These are phyloP conservation scores for Barnettozyma salicaria DNA, from an alignment of 805 yeast species.

Conservation along the genomic window DNA sequence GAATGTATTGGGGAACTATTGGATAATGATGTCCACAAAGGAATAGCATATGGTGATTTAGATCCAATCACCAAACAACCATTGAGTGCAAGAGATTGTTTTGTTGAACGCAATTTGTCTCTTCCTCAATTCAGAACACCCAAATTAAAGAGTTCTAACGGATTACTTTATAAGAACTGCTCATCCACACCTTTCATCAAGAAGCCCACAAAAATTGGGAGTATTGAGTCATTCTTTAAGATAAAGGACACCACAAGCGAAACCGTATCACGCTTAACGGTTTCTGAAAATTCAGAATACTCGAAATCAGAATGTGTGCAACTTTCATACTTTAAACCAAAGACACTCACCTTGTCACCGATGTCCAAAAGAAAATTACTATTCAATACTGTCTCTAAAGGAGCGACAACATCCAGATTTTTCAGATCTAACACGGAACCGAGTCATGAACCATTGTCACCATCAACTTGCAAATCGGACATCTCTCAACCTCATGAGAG, in stretches of 20 bases:
- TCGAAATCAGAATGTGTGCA: background rate
- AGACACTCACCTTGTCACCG: slow-evolving; percentile 15
- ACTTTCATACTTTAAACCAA: background rate
- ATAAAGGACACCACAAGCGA: background rate
- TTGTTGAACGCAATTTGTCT: background rate
- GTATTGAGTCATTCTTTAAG: slow-evolving; percentile 16
- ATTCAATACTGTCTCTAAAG: slow-evolving; percentile 11
- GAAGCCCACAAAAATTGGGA: background rate
- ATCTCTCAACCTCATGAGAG: background rate
- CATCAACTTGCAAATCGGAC: background rate
- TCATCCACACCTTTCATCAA: background rate
- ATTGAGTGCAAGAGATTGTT: slow-evolving; percentile 19
- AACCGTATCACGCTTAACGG: no score
- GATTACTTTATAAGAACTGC: background rate
- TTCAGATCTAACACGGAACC: slow-evolving; percentile 12
- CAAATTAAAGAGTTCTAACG: no score
- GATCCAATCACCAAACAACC: slow-evolving; percentile 45
- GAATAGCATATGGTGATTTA: slow-evolving; percentile 58
- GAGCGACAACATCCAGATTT: slow-evolving; percentile 14
- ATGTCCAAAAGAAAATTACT: slow-evolving; percentile 19
- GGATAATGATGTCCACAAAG: slow-evolving; percentile 42
- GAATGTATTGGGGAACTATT: slow-evolving; percentile 35
- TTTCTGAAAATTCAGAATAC: background rate
- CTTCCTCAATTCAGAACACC: background rate
- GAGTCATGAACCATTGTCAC: no score